Conservation (phyloP, 768 basidiomycete genomes). For the Coprinellus aureogranulatus region DNA sequence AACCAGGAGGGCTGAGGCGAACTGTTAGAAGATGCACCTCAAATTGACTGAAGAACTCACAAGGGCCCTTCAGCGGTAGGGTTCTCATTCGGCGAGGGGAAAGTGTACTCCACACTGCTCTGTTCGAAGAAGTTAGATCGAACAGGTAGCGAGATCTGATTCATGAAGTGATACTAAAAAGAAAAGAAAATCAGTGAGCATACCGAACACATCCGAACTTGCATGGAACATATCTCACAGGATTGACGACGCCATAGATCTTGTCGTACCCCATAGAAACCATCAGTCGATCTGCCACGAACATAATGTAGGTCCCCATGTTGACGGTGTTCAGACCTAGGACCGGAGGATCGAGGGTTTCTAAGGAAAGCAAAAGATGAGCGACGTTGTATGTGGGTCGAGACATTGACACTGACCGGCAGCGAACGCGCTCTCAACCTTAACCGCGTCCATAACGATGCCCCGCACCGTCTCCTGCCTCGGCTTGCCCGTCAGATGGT, state of each 20-base stretch:
- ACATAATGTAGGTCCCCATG: not conserved
- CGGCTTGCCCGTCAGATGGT: not conserved
- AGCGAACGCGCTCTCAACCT: conserved; percentile 2
- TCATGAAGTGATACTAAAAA: too few species aligned
- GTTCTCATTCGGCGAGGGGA: too few species aligned
- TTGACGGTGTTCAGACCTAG: not conserved
- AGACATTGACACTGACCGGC: not conserved
- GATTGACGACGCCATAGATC: not conserved
- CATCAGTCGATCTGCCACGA: not conserved
- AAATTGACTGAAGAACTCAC: too few species aligned
- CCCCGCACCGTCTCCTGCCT: not conserved
- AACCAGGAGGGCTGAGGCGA: too few species aligned
- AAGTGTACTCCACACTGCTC: too few species aligned
- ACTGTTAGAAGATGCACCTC: too few species aligned
- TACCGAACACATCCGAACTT: too few species aligned
- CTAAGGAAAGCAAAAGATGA: not conserved
- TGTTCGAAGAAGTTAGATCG: too few species aligned
- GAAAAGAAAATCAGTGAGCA: too few species aligned
- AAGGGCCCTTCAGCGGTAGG: too few species aligned
- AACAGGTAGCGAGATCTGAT: too few species aligned
- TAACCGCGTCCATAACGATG: conserved; percentile 1
- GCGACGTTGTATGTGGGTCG: not conserved
- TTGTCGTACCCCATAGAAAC: not conserved
- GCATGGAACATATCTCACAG: too few species aligned
- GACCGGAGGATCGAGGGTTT: not conserved